phyloP scores from a whole-genome alignment of 1,284 basidiomycete genomes.

The Anthracocystis walkeri region DNA sequence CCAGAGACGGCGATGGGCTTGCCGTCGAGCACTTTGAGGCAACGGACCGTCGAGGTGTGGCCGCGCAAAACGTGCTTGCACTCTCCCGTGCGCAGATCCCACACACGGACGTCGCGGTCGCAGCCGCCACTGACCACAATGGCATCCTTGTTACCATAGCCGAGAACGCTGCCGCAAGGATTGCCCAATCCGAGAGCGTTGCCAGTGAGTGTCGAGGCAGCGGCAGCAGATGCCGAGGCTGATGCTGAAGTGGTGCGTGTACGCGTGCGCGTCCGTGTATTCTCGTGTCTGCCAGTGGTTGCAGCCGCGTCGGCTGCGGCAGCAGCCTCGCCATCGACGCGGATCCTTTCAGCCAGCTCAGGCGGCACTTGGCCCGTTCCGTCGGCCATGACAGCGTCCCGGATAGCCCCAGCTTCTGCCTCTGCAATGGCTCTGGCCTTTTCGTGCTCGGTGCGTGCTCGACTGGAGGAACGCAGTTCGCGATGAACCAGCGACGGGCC shows the following conservation, averaged over 20 bases:
- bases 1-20: constrained; percentile 90
- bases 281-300: not conserved
- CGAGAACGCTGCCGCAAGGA: constrained; percentile 71
- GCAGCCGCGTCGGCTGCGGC: not conserved
- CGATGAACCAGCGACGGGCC: constrained; percentile 21
- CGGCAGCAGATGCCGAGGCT: constrained; percentile 6
- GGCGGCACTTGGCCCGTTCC: constrained; percentile 41
- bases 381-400: constrained; percentile 57
- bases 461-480: constrained; percentile 19
- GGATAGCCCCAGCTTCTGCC: constrained; percentile 48
- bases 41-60: constrained; percentile 91
- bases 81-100: constrained; percentile 87
- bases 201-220: constrained; percentile 19
- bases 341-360: constrained; percentile 37
- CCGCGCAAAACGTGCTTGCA: constrained; percentile 85
- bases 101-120: constrained; percentile 88
- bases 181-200: constrained; percentile 55
- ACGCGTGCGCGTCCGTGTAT: not conserved
- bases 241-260: constrained; percentile 15
- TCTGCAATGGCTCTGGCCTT: constrained; percentile 47
- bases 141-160: constrained; percentile 77
- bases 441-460: constrained; percentile 18
- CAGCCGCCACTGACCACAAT: constrained; percentile 92
- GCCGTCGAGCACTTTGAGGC: constrained; percentile 86
- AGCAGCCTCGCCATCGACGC: constrained; percentile 25